Conservation (phyloP, 2,329 filamentous ascomycete genomes). For the Beauveria pseudobassiana region DNA sequence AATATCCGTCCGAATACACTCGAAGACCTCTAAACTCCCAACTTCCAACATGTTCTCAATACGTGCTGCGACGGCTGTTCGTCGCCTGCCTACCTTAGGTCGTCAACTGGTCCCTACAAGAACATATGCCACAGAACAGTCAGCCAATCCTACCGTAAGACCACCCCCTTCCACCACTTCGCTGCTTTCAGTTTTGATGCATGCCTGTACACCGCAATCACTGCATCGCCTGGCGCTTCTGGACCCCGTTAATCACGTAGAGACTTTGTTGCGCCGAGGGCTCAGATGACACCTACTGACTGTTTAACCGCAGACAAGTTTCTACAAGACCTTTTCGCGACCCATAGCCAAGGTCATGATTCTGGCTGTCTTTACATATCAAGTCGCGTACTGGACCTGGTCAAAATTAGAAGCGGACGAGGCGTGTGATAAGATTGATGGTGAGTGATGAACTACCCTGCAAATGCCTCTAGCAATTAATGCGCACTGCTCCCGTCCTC, state of each 20-base stretch:
- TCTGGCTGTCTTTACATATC: constrained; percentile 70
- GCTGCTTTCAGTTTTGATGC: too few species aligned
- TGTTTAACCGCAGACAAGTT: constrained; percentile 41
- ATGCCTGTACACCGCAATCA: not conserved
- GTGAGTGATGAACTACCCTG: constrained; percentile 30
- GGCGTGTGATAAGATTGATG: constrained; percentile 49
- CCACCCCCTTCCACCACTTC: too few species aligned
- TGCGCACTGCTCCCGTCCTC: too few species aligned
- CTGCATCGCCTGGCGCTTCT: not conserved
- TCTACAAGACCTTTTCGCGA: constrained; percentile 68
- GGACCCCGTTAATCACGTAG: not conserved
- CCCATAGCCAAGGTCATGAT: constrained; percentile 69
- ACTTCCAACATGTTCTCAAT: not conserved
- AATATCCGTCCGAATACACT: too few species aligned
- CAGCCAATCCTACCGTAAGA: constrained; percentile 9
- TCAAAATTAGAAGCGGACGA: constrained; percentile 67
- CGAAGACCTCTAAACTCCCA: too few species aligned
- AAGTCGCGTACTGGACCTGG: constrained; percentile 70
- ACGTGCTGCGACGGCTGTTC: not conserved
- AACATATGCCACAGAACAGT: constrained; percentile 8
- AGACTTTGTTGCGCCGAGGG: not conserved
- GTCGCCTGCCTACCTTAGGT: not conserved
- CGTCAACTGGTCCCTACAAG: not conserved
- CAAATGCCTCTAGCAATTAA: not conserved
- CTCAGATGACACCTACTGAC: not conserved